Evolutionary conservation across 2,329 filamentous ascomycete genomes (phyloP).

Genomic region (Dothidotthia symphoricarpi): DNA sequence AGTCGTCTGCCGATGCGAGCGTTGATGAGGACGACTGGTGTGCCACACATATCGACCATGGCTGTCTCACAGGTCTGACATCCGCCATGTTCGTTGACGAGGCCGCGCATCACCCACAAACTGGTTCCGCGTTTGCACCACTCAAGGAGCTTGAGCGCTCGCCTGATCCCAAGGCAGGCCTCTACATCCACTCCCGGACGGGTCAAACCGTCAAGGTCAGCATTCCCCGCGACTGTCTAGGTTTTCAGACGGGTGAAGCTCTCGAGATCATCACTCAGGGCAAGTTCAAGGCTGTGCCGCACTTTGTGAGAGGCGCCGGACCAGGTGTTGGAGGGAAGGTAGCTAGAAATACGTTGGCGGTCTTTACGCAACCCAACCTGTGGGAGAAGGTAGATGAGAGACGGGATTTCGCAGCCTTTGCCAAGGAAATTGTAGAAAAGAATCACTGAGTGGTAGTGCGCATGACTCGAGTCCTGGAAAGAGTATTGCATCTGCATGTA

Average conservation of each 20-base stretch:
- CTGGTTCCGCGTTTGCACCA: conserved; percentile 42
- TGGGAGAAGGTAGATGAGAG: conserved; percentile 72
- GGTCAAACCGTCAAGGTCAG: conserved; percentile 84
- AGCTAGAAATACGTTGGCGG: conserved; percentile 77
- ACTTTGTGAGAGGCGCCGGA: conserved; percentile 82
- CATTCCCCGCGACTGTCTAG: conserved; percentile 87
- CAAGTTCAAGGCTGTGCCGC: conserved; percentile 88
- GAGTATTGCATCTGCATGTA: not conserved
- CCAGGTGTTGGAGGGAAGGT: conserved; percentile 50
- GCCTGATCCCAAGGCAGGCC: conserved; percentile 78
- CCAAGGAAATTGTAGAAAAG: conserved; percentile 52
- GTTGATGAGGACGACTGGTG: conserved; percentile 88
- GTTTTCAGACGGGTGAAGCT: conserved; percentile 93
- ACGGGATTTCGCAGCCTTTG: conserved; percentile 74
- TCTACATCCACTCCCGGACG: conserved; percentile 90
- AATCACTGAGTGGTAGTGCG: conserved; percentile 41
- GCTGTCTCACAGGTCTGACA: conserved; percentile 89
- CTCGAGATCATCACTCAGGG: conserved; percentile 89
- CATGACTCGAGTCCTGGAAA: too few species aligned
- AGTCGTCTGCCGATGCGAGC: conserved; percentile 12
- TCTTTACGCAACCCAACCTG: conserved; percentile 95
- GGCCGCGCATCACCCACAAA: conserved; percentile 42
- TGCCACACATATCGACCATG: conserved; percentile 84
- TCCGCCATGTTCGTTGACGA: conserved; percentile 97
- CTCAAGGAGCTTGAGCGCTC: conserved; percentile 71